Evolutionary conservation across 345 rosid species (phyloP).

Genomic region (Salix arbutifolia): DNA sequence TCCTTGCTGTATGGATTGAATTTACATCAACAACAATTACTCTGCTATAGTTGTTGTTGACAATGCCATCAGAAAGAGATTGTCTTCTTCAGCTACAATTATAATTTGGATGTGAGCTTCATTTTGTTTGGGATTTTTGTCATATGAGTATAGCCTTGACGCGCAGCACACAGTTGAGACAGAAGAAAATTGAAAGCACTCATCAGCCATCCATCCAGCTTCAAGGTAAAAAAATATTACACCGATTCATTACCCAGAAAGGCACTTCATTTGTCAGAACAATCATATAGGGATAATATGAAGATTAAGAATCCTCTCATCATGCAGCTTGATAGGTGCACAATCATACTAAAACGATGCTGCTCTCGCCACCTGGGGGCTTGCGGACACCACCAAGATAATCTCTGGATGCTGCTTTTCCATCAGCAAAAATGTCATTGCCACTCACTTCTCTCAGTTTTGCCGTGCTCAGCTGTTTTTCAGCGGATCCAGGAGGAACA

Average conservation of each 20-base stretch:
- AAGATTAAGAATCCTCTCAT: background rate
- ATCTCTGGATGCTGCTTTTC: slow-evolving; percentile 80
- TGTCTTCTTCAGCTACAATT: background rate
- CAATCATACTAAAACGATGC: slow-evolving; percentile 73
- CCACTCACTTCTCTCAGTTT: slow-evolving; percentile 81
- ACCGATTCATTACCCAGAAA: slow-evolving; percentile 2
- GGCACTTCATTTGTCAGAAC: slow-evolving; percentile 19
- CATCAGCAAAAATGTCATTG: slow-evolving; percentile 80
- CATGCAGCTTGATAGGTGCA: background rate
- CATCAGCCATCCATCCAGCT: slow-evolving; percentile 12
- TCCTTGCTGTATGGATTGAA: too few species aligned
- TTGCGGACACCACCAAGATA: slow-evolving; percentile 92
- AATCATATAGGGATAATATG: slow-evolving; percentile 8
- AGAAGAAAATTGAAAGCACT: background rate
- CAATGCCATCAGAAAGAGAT: background rate
- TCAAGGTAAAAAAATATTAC: slow-evolving; percentile 10
- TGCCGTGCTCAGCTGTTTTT: slow-evolving; percentile 64
- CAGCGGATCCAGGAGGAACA: slow-evolving; percentile 45
- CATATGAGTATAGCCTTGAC: background rate
- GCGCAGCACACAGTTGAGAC: background rate
- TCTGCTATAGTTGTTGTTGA: too few species aligned
- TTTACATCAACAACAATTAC: too few species aligned
- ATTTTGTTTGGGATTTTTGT: background rate
- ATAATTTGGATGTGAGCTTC: background rate
- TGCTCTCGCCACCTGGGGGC: slow-evolving; percentile 97